Conservation (phyloP, 75 land plant species). For the Isoetes taiwanensis region DNA sequence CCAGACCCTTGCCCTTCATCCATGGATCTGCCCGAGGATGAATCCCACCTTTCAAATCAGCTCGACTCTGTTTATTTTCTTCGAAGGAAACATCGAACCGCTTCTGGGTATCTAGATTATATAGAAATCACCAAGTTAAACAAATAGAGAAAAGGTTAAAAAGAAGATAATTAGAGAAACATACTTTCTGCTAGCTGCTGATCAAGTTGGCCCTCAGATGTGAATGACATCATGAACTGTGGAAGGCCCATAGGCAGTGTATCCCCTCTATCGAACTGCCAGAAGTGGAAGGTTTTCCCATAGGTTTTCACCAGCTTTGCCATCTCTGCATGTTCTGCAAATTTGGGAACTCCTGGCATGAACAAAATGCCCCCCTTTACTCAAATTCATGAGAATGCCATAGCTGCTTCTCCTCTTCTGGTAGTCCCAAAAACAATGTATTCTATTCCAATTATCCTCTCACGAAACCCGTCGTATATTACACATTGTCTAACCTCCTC, state of each 20-base stretch:
- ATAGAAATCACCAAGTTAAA: too few species aligned
- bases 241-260: constrained; percentile 71
- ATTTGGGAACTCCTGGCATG: constrained; percentile 59
- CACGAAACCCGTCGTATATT: constrained; percentile 57
- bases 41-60: constrained; percentile 51
- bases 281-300: constrained; percentile 80
- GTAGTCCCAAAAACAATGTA: constrained; percentile 63
- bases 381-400: constrained; percentile 97
- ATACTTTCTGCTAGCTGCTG: constrained; percentile 30
- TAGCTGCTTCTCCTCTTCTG: constrained; percentile 75
- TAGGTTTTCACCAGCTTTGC: constrained; percentile 28
- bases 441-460: constrained; percentile 72
- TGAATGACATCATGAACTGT: constrained; percentile 73
- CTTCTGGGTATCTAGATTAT: constrained; percentile 53
- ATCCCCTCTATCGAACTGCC: constrained; percentile 85
- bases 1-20: constrained; percentile 38
- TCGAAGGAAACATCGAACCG: constrained; percentile 33
- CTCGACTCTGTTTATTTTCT: constrained; percentile 40
- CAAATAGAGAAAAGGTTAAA: too few species aligned
- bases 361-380: constrained; percentile 82
- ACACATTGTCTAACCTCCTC: constrained; percentile 88
- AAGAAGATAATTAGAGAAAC: too few species aligned
- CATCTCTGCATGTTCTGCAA: constrained; percentile 43
- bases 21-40: constrained; percentile 47
- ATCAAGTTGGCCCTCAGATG: constrained; percentile 62